Evolutionary conservation across 1,284 basidiomycete genomes (phyloP), one percentile per base, ranked within the genome.

Genomic region (Coniferiporia sulphurascens): DNA sequence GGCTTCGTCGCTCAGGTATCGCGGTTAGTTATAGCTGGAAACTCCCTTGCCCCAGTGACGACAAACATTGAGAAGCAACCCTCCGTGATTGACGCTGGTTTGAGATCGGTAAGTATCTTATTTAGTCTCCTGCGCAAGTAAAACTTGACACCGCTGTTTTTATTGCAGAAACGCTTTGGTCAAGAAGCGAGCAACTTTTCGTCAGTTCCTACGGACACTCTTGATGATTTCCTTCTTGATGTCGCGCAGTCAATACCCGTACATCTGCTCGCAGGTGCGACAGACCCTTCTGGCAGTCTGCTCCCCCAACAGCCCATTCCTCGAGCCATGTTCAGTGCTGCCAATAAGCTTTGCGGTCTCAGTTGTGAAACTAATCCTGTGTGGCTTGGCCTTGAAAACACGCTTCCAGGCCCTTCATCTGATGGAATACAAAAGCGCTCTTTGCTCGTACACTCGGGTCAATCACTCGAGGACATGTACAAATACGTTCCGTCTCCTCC

Each of bases 241-340:
- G 82, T 89, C 63, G 84, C 82, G 19, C 80, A 82, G 41, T 78
- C 84, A 22, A 77, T 95, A 68, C 87, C 91, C 4, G 77, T 96
- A 27, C 92, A 94, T 68, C 76, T 96, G 35, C 77, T 97, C 19
- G 91, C 96, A 0, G 95, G 96, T 10, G 82, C 86, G 52, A 79
- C 80, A 45, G 96, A 99, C 72, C 96, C 96, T 0, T 84, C 93
- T 6, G 92, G 91, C 0, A 81, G 84, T 0, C 92, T 96, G 32
- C 75, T 99, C 57, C 97, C 97, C 1, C 97, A 99, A 70, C 96
- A 98, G 70, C 83, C 93, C 0, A 81, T 99, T 65, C 97, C 97
- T 43, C 84, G 86, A 48, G 89, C 92, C 4, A 94, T 99, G 84
- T 90, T 99, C 63, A 91, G 92, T 19, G 76, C 81, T 0, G 85